phyloP scores from a whole-genome alignment of 2,329 filamentous ascomycete species.

The Venturia aucupariae region DNA sequence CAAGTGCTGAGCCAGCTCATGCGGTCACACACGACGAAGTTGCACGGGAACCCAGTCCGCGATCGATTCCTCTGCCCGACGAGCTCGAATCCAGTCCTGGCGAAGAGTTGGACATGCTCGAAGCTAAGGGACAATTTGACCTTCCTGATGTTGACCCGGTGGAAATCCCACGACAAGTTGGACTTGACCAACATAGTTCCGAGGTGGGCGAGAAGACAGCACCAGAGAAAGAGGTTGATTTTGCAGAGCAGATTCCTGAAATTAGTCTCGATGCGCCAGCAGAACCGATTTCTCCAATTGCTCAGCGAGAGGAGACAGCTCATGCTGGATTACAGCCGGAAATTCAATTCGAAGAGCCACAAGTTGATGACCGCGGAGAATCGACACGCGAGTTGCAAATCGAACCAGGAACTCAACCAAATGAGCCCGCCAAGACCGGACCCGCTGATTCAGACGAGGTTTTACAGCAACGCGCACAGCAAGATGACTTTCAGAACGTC shows the following conservation, averaged over 20 bases:
- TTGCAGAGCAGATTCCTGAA: constrained; percentile 10
- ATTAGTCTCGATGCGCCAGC: constrained; percentile 11
- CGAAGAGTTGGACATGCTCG: constrained; percentile 6
- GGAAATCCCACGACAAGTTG: background rate
- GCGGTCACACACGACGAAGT: background rate
- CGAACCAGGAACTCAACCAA: background rate
- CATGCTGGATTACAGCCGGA: background rate
- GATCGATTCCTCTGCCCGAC: constrained; percentile 6
- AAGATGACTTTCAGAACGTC: constrained; percentile 16
- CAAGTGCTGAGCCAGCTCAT: background rate
- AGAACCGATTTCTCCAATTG: background rate
- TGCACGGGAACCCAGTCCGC: background rate
- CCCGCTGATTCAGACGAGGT: background rate
- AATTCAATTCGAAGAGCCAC: background rate
- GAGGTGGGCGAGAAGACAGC: background rate
- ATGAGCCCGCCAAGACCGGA: background rate
- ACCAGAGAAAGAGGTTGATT: background rate
- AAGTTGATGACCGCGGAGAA: background rate
- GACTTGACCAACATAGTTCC: background rate
- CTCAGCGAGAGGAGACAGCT: background rate
- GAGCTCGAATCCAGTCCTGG: background rate
- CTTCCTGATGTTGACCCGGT: constrained; percentile 5
- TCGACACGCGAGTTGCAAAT: background rate
- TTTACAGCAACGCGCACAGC: background rate
- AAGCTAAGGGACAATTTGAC: background rate